These are phyloP conservation scores for Scedosporium apiospermum DNA, from an alignment of 2,329 filamentous ascomycete species.

Conservation along the genomic window DNA sequence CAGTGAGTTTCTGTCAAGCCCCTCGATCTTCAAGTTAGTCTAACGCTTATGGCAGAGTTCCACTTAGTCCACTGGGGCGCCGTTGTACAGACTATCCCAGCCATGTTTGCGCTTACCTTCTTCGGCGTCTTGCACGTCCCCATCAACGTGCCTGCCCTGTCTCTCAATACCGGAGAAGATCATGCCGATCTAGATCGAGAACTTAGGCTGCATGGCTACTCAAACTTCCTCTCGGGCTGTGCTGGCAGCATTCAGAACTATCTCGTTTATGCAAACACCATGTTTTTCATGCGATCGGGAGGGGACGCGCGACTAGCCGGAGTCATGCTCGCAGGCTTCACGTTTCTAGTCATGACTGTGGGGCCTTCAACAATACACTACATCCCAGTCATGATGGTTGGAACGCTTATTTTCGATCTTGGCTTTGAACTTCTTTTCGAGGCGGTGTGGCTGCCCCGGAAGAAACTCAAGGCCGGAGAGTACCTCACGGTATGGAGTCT, in stretches of 20 bases:
- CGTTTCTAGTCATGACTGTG: slow-evolving; percentile 71
- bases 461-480: slow-evolving; percentile 77
- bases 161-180: slow-evolving; percentile 83
- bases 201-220: slow-evolving; percentile 83
- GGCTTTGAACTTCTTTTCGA: slow-evolving; percentile 88
- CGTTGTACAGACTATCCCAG: slow-evolving; percentile 73
- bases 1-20: slow-evolving; percentile 43
- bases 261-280: slow-evolving; percentile 91
- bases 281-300: slow-evolving; percentile 92
- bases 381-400: slow-evolving; percentile 95
- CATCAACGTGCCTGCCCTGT: slow-evolving; percentile 92
- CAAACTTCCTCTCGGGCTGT: slow-evolving; percentile 81
- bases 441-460: slow-evolving; percentile 79
- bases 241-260: slow-evolving; percentile 93
- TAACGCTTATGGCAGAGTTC: slow-evolving; percentile 49
- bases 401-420: slow-evolving; percentile 86
- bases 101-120: slow-evolving; percentile 95
- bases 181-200: slow-evolving; percentile 86
- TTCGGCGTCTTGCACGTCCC: slow-evolving; percentile 96
- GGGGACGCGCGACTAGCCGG: slow-evolving; percentile 82
- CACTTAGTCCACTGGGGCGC: slow-evolving; percentile 74
- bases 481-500: slow-evolving; percentile 60
- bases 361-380: slow-evolving; percentile 85
- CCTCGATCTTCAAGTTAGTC: neutral
- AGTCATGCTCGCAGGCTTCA: slow-evolving; percentile 70